Evolutionary conservation across 129 eudicot genomes (phyloP).

Genomic region (Flaveria robusta): DNA sequence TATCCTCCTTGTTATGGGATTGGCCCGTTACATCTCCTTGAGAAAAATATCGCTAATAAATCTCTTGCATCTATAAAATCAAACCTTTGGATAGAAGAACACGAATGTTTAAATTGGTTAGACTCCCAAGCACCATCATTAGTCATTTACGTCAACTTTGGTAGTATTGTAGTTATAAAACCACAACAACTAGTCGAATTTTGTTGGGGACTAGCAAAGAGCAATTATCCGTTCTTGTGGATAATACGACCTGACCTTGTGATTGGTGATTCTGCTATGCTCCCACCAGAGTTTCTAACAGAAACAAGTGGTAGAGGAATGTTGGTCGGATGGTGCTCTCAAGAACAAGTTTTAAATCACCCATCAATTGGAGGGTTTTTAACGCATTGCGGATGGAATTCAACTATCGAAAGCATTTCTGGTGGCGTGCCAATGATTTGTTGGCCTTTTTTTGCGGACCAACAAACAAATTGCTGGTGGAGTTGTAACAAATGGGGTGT

Average conservation of each 20-base stretch:
- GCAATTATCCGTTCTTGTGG: conserved; percentile 31
- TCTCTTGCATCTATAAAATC: conserved; percentile 19
- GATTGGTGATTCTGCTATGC: conserved; percentile 19
- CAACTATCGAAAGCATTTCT: conserved; percentile 30
- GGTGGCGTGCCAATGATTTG: conserved; percentile 38
- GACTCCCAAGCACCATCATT: conserved; percentile 16
- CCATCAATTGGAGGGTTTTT: conserved; percentile 33
- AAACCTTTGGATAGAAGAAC: conserved; percentile 35
- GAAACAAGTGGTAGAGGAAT: conserved; percentile 27
- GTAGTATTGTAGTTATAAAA: conserved; percentile 37
- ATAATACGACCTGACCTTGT: conserved; percentile 31
- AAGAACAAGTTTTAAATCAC: conserved; percentile 35
- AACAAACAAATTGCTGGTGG: conserved; percentile 32
- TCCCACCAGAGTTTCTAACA: conserved; percentile 28
- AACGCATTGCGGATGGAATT: conserved; percentile 42
- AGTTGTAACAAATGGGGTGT: conserved; percentile 33
- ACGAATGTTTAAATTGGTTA: conserved; percentile 32
- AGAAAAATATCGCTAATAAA: conserved; percentile 4
- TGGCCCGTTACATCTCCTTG: conserved; percentile 27
- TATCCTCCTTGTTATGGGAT: conserved; percentile 31
- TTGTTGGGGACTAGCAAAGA: conserved; percentile 41
- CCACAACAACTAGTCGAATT: conserved; percentile 34
- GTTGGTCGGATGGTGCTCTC: conserved; percentile 37
- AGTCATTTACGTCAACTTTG: conserved; percentile 41
- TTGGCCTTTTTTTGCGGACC: conserved; percentile 42